Percentiles rank a stretch among this genome's conserved stretches.
Conservation (phyloP, 2,329 filamentous ascomycete species). For the Fusarium liriodendri region DNA sequence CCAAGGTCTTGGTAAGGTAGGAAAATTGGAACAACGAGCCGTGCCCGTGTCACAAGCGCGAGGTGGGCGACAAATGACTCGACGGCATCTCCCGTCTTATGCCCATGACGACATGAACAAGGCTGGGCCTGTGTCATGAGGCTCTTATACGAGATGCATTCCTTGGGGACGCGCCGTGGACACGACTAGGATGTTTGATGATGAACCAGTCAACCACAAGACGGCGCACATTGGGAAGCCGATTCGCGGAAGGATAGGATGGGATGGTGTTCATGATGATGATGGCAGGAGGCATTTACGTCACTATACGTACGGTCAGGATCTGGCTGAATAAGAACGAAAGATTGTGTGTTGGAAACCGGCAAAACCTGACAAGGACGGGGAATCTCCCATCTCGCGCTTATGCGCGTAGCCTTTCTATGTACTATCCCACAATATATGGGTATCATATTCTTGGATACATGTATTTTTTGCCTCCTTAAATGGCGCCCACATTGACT, state of each 20-base stretch:
- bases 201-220: conserved; percentile 6
- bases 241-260: background rate
- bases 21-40: conserved; percentile 16
- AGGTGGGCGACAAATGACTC: conserved; percentile 7
- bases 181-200: background rate
- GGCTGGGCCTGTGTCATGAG: conserved; percentile 35
- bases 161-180: background rate
- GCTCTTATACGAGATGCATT: conserved; percentile 2
- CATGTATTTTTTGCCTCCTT: conserved; percentile 2
- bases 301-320: background rate
- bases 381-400: conserved; percentile 21
- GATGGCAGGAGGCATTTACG: conserved; percentile 1
- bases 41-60: conserved; percentile 12
- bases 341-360: conserved; percentile 29
- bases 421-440: conserved; percentile 38
- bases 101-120: conserved; percentile 27
- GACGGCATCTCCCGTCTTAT: conserved; percentile 6
- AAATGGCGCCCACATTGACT: background rate
- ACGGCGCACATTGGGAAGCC: background rate
- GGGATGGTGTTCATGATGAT: background rate
- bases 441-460: conserved; percentile 40
- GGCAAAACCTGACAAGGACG: conserved; percentile 16
- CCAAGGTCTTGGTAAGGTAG: conserved; percentile 24
- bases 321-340: conserved; percentile 17
- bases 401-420: conserved; percentile 30